Conservation (phyloP, 2,329 filamentous ascomycete species). For the Sclerotinia minor region DNA sequence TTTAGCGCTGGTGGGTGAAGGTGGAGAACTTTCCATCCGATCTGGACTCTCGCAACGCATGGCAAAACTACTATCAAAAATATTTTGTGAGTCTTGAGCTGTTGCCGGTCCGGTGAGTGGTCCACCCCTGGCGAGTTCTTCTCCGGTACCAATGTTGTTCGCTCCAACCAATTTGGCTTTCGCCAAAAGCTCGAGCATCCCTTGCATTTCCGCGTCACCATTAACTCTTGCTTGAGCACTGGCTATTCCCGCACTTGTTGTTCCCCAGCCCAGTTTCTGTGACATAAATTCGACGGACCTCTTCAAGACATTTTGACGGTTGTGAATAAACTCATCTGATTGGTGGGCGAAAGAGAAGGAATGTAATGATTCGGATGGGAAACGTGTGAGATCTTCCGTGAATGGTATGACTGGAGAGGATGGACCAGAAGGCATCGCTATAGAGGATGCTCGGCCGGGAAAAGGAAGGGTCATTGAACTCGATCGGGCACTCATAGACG, state of each 20-base stretch:
- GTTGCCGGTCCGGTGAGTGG: constrained; percentile 81
- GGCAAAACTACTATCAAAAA: constrained; percentile 82
- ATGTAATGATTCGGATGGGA: constrained; percentile 93
- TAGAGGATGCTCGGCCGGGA: constrained; percentile 46
- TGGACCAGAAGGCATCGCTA: constrained; percentile 52
- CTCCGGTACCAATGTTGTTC: constrained; percentile 56
- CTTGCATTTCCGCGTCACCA: constrained; percentile 84
- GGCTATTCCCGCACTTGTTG: constrained; percentile 71
- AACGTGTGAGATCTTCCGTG: constrained; percentile 85
- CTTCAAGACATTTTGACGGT: constrained; percentile 88
- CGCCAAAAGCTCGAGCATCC: constrained; percentile 84
- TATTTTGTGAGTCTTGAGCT: constrained; percentile 65
- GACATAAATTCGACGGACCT: constrained; percentile 91
- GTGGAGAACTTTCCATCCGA: constrained; percentile 38
- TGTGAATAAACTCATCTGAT: constrained; percentile 88
- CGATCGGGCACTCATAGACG: constrained; percentile 62
- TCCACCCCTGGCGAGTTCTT: constrained; percentile 50
- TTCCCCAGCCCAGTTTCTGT: constrained; percentile 77
- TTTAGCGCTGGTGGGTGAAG: constrained; percentile 34
- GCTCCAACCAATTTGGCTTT: constrained; percentile 76
- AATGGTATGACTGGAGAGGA: constrained; percentile 70
- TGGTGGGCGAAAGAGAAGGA: constrained; percentile 98
- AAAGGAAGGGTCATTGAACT: constrained; percentile 66
- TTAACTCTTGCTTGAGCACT: constrained; percentile 79
- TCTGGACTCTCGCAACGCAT: constrained; percentile 55